phyloP scores from a whole-genome alignment of 2,329 filamentous ascomycete species.

The Clarireedia paspali region DNA sequence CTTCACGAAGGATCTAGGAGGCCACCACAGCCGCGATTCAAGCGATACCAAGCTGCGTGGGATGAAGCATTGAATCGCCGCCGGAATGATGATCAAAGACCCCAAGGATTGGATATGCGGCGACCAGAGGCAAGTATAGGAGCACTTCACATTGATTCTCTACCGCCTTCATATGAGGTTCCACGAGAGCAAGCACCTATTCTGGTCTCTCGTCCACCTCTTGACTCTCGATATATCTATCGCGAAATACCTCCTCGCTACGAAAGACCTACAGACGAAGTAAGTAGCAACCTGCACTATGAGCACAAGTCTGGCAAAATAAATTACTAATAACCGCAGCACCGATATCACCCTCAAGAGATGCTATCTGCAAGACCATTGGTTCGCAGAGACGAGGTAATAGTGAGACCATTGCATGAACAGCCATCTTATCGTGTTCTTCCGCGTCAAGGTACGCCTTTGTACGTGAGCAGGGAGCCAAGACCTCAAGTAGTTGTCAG shows the following conservation, averaged over 20 bases:
- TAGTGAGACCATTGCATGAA: slow-evolving; percentile 19
- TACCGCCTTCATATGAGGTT: background rate
- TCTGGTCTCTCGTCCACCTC: background rate
- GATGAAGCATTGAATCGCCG: slow-evolving; percentile 26
- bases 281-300: background rate
- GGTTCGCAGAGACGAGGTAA: slow-evolving; percentile 23
- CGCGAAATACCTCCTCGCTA: background rate
- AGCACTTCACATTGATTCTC: background rate
- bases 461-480: slow-evolving; percentile 15
- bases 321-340: slow-evolving; percentile 5
- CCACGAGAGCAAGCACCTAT: background rate
- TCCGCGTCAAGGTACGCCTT: slow-evolving; percentile 12
- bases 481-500: slow-evolving; percentile 26
- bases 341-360: slow-evolving; percentile 15
- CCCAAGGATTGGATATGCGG: background rate
- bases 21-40: slow-evolving; percentile 25
- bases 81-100: slow-evolving; percentile 9
- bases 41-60: slow-evolving; percentile 30
- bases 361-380: slow-evolving; percentile 8
- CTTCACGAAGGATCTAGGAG: slow-evolving; percentile 8
- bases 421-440: slow-evolving; percentile 16
- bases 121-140: slow-evolving; percentile 9
- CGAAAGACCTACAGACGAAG: slow-evolving; percentile 1
- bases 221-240: background rate
- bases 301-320: background rate